A percentile compares a stretch with the other conserved stretches of the same genome.
phyloP scores from a whole-genome alignment of 768 basidiomycete species.

The Boletellus ananiceps region DNA sequence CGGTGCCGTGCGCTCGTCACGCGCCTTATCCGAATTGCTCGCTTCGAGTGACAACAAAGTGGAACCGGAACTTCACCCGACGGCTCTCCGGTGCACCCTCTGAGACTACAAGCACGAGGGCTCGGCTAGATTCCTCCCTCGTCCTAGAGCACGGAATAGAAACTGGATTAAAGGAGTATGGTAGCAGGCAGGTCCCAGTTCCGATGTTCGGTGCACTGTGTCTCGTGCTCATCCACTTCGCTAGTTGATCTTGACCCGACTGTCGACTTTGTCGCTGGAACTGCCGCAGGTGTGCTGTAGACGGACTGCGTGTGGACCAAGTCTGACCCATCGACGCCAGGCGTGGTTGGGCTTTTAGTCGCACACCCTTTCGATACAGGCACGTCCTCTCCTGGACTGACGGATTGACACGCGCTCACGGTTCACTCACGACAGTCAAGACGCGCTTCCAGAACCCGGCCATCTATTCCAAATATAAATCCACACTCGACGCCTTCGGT shows the following conservation, averaged over 20 bases:
- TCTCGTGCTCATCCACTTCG: conserved; percentile 2
- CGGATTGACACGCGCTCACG: neutral
- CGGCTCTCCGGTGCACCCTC: no score
- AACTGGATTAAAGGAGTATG: no score
- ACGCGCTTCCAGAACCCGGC: conserved; percentile 71
- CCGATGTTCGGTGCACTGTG: neutral
- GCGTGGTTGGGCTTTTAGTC: conserved; percentile 60
- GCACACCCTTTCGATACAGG: conserved; percentile 80
- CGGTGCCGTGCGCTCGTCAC: no score
- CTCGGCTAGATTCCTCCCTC: neutral
- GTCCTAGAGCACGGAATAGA: neutral
- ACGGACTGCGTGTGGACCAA: no score
- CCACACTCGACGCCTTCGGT: conserved; percentile 58
- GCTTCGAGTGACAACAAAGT: no score
- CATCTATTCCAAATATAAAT: conserved; percentile 52
- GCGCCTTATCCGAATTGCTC: no score
- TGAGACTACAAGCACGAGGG: no score
- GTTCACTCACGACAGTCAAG: conserved; percentile 54
- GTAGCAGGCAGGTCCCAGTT: conserved; percentile 16
- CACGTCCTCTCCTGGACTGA: conserved; percentile 19
- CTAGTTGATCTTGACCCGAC: conserved; percentile 48
- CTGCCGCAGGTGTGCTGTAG: conserved; percentile 48
- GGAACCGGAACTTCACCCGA: neutral
- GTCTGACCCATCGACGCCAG: conserved; percentile 23
- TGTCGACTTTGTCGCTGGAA: conserved; percentile 77